Percentiles rank a stretch among this genome's conserved stretches.
Evolutionary conservation across 139 green algal genomes (phyloP).

Genomic region (Chlorella vulgaris): DNA sequence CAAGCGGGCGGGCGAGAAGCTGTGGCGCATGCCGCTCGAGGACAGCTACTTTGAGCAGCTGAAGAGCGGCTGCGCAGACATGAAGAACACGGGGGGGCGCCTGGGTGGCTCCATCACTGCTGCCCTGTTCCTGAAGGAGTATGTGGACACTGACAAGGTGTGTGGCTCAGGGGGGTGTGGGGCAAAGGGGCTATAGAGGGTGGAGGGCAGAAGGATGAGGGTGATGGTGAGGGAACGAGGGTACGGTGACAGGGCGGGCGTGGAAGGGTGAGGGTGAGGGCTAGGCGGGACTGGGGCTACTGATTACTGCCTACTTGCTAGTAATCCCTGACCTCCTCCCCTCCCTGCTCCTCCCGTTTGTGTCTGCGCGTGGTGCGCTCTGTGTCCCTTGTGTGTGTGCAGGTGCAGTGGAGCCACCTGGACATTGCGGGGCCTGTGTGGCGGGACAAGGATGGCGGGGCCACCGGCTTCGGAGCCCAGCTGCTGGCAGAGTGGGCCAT

Average conservation of each 20-base stretch:
- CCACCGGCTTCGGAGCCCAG: conserved; percentile 91
- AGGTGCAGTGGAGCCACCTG: conserved; percentile 90
- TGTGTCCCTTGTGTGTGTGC: not conserved
- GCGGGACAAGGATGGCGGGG: conserved; percentile 78
- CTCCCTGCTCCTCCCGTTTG: too few relatives aligned
- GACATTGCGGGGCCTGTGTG: conserved; percentile 94
- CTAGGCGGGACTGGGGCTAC: too few relatives aligned
- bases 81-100: conserved; percentile 68
- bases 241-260: too few relatives aligned
- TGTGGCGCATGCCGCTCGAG: conserved; percentile 97
- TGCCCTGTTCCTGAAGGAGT: conserved; percentile 93
- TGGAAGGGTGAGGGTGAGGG: too few relatives aligned
- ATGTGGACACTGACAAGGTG: conserved; percentile 72
- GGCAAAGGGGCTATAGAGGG: too few relatives aligned
- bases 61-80: conserved; percentile 82
- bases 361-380: too few relatives aligned
- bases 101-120: conserved; percentile 90
- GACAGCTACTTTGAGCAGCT: conserved; percentile 79
- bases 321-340: too few relatives aligned
- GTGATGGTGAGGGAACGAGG: too few relatives aligned
- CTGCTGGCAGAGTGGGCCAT: conserved; percentile 85
- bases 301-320: too few relatives aligned
- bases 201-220: too few relatives aligned
- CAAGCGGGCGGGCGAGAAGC: conserved; percentile 66
- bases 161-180: too few relatives aligned